Base-by-base conservation (phyloP, 1,284 basidiomycete species). In the Heimioporus retisporus region DNA sequence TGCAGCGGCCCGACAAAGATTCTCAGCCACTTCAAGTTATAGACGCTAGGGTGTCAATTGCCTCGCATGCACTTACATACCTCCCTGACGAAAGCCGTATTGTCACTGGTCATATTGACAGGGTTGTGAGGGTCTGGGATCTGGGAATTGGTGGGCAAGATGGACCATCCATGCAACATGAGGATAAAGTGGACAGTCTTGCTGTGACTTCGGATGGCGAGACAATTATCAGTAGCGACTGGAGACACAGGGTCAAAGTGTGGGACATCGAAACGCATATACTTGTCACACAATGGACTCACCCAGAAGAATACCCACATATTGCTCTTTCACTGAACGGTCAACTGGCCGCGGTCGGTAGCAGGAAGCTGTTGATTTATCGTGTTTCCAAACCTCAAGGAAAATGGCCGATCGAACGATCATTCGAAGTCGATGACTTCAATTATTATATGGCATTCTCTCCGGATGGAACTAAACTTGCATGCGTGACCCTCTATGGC, bases 321-420 rank as follows among this genome's bases (percentile, higher is more conserved):
- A n/a, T 69, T 19, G 53, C 68, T 13, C 35, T 67, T 55, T 70
- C 69, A 2, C 59, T 54, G n/a, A 59, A 70, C 28, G 61, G 31
- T 28, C 28, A 5, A 42, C 55, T 14, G 19, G 10, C 59, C 25
- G 65, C 56, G 35, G 3, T 28, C 28, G 28, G 28, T 28, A 28
- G 28, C 28, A 3, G 28, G 28, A 28, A 28, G 28, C 3, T 5
- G 28, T 28, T 28, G 28, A 28, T 28, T 28, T 5, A 28, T 28
- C 28, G 5, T 28, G 28, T 28, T 5, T 28, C 28, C 5, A 5
- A 28, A 28, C 28, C n/a, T n/a, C n/a, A n/a, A n/a, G n/a, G 28
- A 28, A 28, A 28, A 28, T 5, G 28, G 28, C 43, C 16, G 3
- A 44, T 44, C 43, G 8, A 44, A 44, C 43, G 43, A 18, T 44